Base-by-base conservation (phyloP, 176 grass and related monocot species). In the Secale cereale region DNA sequence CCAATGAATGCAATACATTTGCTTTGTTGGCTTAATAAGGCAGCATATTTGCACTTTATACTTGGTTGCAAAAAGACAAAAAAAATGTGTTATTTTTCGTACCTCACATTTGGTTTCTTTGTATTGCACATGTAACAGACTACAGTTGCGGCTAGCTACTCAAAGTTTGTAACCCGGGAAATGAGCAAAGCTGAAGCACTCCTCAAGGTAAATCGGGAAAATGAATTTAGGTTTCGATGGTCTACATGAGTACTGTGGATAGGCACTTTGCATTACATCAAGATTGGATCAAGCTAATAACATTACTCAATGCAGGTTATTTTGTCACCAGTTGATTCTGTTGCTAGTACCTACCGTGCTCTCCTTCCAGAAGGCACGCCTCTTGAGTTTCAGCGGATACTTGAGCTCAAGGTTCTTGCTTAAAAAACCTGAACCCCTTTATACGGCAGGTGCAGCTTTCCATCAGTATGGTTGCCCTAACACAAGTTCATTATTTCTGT, bases 101-200 rank as follows among this genome's bases (percentile, higher is more conserved):
- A 43, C 64, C 13, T 86, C 77, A 40, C 81, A 61, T 64, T 25
- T 85, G 36, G 65, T 54, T 77, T 86, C 46, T 60, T 74, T 75
- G 39, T 48, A 81, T 86, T 86, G 31, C 77, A 48, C 77, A 48
- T 81, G 60, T 31, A 77, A 84, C 91, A 99, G 97, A 88, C 78
- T 77, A 84, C 91, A 70, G 88, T 66, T 84, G 90, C 88, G 16
- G 66, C 90, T 79, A 96, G 90, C 85, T 99, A 99, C 67, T 96
- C 97, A 62, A 99, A 99, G 80, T 99, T 99, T 91, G 97, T 99
- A 64, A 89, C 88, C 80, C 97, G 94, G 67, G 97, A 99, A 91
- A 96, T 96, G 97, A 96, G 94, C 89, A 99, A 99, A 96, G 97
- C 97, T 79, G 97, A 99, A 96, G 97, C 97, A 71, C 97, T 99